Conservation (phyloP, 768 basidiomycete genomes). For the Boletus bicolor region DNA sequence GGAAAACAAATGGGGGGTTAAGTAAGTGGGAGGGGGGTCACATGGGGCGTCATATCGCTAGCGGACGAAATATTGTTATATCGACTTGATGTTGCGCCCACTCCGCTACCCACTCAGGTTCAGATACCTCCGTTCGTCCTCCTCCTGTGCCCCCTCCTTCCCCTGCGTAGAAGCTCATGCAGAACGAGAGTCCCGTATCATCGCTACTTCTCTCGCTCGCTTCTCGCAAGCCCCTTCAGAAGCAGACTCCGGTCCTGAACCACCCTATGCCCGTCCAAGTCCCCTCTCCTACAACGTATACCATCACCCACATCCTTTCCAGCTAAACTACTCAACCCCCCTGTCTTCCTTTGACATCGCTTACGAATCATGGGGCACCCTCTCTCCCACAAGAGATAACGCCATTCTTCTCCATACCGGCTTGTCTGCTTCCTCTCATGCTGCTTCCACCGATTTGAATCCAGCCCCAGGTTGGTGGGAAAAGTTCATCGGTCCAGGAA, state of each 20-base stretch:
- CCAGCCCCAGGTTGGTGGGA: slow-evolving; percentile 96
- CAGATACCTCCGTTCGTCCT: not conserved
- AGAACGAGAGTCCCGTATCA: slow-evolving; percentile 56
- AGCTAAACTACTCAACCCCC: slow-evolving; percentile 56
- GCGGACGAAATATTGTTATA: too few relatives aligned
- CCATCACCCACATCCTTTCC: slow-evolving; percentile 58
- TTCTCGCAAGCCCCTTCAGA: slow-evolving; percentile 17
- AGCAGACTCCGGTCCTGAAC: slow-evolving; percentile 67
- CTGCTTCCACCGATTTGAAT: slow-evolving; percentile 76
- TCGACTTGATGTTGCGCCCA: not conserved
- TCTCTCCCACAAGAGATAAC: slow-evolving; percentile 75
- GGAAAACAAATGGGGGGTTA: not conserved
- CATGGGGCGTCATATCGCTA: too few relatives aligned
- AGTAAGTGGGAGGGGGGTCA: not conserved
- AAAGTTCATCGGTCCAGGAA: slow-evolving; percentile 94
- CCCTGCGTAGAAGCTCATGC: slow-evolving; percentile 85
- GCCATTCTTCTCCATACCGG: slow-evolving; percentile 96
- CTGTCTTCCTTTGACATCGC: slow-evolving; percentile 81
- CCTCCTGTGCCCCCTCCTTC: slow-evolving; percentile 36
- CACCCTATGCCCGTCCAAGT: slow-evolving; percentile 75
- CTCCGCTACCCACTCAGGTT: not conserved
- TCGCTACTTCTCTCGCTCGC: slow-evolving; percentile 22
- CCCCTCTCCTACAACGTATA: slow-evolving; percentile 72
- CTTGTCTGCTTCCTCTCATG: slow-evolving; percentile 93
- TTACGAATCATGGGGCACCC: slow-evolving; percentile 97